A percentile compares a stretch with the other conserved stretches of the same genome.
Conservation (phyloP, 305 asterid genomes). For the Fraxinus angustifolia region DNA sequence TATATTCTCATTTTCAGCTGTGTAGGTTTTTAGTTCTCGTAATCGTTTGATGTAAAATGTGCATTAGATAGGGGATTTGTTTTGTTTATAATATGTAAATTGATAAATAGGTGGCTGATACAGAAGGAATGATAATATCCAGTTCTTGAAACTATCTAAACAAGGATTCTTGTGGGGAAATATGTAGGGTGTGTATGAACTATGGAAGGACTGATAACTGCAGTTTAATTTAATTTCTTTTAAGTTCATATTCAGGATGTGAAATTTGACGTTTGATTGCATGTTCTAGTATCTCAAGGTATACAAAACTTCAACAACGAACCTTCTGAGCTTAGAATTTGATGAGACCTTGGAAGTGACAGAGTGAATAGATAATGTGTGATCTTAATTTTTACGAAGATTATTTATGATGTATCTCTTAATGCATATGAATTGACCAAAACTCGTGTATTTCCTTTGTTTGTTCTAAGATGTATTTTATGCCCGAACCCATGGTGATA, state of each 20-base stretch:
- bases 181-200: constrained; percentile 4
- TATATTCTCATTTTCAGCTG: neutral
- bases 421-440: neutral
- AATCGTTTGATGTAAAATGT: neutral
- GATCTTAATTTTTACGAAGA: neutral
- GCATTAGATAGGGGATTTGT: neutral
- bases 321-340: constrained; percentile 4
- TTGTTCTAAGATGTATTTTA: constrained; percentile 1
- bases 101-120: neutral
- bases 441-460: neutral
- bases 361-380: neutral
- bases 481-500: neutral
- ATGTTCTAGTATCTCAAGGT: constrained; percentile 1
- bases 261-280: constrained; percentile 10
- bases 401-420: neutral
- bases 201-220: neutral
- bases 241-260: neutral
- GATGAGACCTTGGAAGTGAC: neutral
- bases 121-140: neutral
- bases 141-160: neutral
- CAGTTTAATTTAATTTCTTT: constrained; percentile 10
- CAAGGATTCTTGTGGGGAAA: neutral
- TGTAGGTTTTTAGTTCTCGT: neutral
- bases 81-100: constrained; percentile 10
- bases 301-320: neutral